Evolutionary conservation across 805 yeast genomes (phyloP), one percentile per base, ranked within the genome.

Genomic region (Pichia rugopelliculosa): DNA sequence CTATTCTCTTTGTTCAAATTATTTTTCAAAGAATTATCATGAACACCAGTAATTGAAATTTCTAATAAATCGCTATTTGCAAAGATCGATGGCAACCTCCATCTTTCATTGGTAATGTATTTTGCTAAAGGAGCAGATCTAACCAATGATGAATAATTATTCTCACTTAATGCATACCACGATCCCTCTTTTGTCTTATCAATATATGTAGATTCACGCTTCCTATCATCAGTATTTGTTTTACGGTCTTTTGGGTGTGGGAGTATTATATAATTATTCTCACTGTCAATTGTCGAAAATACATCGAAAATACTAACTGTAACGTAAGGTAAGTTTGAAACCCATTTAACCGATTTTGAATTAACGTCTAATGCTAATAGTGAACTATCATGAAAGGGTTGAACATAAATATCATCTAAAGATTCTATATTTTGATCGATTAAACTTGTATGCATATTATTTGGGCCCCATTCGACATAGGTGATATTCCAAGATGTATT

Each of bases 381-480:
- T 0, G 95, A 78, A 48, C 76, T 80, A 61, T 88, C 95, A 58
- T 84, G 87, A 59, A 87, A 80, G 1, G 97, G 95, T 6, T 91
- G 82, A 52, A 91, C 79, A 54, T 84, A 85, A 3, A 88, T 67
- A 33, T 82, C 80, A 64, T 90, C 98, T 17, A 73, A 61, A 4
- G 95, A 80, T 21, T 72, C 70, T 42, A 68, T 67, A 51, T 77
- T 75, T 53, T 79, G 80, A 34, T 58, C 56, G 3, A 70, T 71
- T 38, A 79, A 62, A 49, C 70, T 74, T 13, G 61, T 69, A 62
- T 91, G 96, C 45, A 89, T 69, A 54, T 87, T 81, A 62, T 91
- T 91, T 40, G 96, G 95, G 10, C 93, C 95, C 96, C 97, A 93
- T 34, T 83, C 75, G 1, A 95, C 74, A 59, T 84, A 89, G 0